These are phyloP conservation scores for Clohesyomyces aquaticus DNA, from an alignment of 495 filamentous ascomycete species.

Conservation along the genomic window DNA sequence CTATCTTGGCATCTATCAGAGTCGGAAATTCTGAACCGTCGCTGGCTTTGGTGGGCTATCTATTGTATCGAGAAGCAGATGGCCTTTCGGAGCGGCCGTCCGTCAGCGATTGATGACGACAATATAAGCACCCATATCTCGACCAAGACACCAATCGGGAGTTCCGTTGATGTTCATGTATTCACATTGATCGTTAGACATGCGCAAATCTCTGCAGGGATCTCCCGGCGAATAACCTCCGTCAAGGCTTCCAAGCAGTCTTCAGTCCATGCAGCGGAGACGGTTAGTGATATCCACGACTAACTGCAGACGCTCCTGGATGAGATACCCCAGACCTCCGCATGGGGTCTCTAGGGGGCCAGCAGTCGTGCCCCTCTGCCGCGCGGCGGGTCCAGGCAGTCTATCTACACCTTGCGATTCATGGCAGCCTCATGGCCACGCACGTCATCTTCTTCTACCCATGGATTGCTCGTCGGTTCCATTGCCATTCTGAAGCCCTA, in stretches of 20 bases:
- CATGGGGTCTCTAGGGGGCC: neutral
- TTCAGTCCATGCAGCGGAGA: neutral
- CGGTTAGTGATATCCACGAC: neutral
- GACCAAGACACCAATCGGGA: neutral
- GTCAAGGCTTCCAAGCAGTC: neutral
- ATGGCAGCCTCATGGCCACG: neutral
- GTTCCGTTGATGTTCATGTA: neutral
- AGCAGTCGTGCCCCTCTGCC: no score
- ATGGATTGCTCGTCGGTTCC: neutral
- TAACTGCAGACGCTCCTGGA: neutral
- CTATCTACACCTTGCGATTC: neutral
- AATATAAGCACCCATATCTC: neutral
- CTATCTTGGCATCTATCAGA: neutral
- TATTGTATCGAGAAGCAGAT: neutral
- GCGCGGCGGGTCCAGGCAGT: neutral
- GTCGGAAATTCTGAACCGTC: neutral
- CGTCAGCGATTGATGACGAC: neutral
- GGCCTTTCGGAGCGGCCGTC: neutral
- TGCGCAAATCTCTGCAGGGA: neutral
- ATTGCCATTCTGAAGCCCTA: neutral
- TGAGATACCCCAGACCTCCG: neutral
- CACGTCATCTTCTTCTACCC: neutral
- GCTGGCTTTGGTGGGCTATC: neutral
- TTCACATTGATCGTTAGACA: neutral
- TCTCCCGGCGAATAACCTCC: neutral